A percentile compares a stretch with the other conserved stretches of the same genome.
These are phyloP conservation scores for Lepidium campestre DNA, from an alignment of 441 rosid genomes.

Conservation along the genomic window DNA sequence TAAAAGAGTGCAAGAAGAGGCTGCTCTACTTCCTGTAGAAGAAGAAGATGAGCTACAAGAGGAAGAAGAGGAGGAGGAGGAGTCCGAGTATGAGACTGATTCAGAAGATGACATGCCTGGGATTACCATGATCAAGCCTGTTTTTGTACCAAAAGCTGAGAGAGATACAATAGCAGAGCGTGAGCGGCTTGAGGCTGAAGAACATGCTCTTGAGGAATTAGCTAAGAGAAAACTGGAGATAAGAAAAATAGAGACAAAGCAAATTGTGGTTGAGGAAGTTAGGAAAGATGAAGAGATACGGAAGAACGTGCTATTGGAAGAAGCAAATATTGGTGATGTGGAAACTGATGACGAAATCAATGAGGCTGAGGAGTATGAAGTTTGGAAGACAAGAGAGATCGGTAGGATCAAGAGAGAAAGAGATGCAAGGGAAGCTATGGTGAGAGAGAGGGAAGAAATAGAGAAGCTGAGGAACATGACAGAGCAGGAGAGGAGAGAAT, in stretches of 20 bases:
- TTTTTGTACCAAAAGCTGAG: conserved; percentile 74
- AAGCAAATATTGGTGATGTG: conserved; percentile 71
- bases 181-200: conserved; percentile 74
- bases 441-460: conserved; percentile 79
- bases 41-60: conserved; percentile 65
- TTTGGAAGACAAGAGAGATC: conserved; percentile 87
- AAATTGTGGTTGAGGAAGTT: conserved; percentile 74
- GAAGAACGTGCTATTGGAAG: conserved; percentile 65
- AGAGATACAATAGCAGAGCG: conserved; percentile 85
- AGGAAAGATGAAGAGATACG: conserved; percentile 66
- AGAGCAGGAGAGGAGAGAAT: conserved; percentile 90
- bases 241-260: conserved; percentile 71
- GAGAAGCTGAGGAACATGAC: conserved; percentile 94
- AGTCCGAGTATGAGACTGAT: conserved; percentile 88
- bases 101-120: conserved; percentile 70
- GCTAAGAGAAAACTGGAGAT: conserved; percentile 61
- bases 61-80: conserved; percentile 74
- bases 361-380: conserved; percentile 88
- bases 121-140: conserved; percentile 74
- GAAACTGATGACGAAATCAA: conserved; percentile 87
- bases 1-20: conserved; percentile 58
- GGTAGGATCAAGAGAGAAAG: conserved; percentile 79
- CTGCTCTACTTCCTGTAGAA: conserved; percentile 51
- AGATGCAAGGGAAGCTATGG: conserved; percentile 67
- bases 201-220: conserved; percentile 64